Evolutionary conservation across 148 eudicot genomes (phyloP).

Genomic region (Arctostaphylos glauca): DNA sequence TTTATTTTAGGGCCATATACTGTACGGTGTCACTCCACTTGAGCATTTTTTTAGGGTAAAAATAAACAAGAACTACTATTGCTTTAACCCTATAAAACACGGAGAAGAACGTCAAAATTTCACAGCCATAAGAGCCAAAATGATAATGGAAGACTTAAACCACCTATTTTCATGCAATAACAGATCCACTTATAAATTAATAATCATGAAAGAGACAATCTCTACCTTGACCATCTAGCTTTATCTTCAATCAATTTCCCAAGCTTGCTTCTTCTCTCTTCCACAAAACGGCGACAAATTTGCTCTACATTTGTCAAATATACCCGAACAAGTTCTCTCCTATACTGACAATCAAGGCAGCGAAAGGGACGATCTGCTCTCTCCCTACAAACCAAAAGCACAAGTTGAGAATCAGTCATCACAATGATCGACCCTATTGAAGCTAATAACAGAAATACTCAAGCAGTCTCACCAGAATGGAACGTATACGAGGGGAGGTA

Average conservation of each 20-base stretch:
- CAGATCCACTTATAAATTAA: background rate
- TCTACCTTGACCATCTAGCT: conserved; percentile 88
- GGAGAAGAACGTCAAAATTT: background rate
- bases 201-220: background rate
- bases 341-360: conserved; percentile 73
- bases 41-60: background rate
- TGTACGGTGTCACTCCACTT: background rate
- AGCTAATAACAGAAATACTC: background rate
- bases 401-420: background rate
- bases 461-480: background rate
- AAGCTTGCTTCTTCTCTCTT: conserved; percentile 69
- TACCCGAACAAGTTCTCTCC: conserved; percentile 88
- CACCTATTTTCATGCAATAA: background rate
- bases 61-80: background rate
- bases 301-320: conserved; percentile 80
- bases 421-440: background rate
- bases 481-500: background rate
- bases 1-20: background rate
- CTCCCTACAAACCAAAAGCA: conserved; percentile 50
- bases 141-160: background rate
- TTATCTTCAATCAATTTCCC: conserved; percentile 75
- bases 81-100: background rate
- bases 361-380: conserved; percentile 82
- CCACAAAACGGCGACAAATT: conserved; percentile 83
- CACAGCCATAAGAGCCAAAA: background rate